Percentiles rank a stretch among this genome's conserved stretches.
Conservation (phyloP, 176 grass and related monocot genomes). For the Elaeis guineensis region DNA sequence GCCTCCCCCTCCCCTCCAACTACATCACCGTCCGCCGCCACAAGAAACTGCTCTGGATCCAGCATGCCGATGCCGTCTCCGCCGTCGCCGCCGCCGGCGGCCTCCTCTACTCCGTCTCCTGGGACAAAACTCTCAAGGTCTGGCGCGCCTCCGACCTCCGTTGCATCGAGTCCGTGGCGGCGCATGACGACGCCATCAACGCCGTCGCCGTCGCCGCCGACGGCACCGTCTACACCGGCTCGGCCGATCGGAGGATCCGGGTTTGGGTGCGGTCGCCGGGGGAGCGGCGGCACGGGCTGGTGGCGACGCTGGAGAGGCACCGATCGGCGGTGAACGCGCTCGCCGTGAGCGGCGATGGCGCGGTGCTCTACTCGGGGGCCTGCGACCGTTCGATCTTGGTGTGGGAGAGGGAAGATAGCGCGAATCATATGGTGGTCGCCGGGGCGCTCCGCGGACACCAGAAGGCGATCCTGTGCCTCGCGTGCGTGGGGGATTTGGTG, state of each 20-base stretch:
- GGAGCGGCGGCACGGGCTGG: constrained; percentile 35
- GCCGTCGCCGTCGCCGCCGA: constrained; percentile 56
- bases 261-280: constrained; percentile 42
- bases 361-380: constrained; percentile 53
- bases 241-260: constrained; percentile 55
- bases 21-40: constrained; percentile 61
- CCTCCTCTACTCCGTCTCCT: constrained; percentile 79
- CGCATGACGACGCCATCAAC: constrained; percentile 90
- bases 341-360: constrained; percentile 35
- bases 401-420: constrained; percentile 90
- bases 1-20: constrained; percentile 72
- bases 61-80: constrained; percentile 63
- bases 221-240: constrained; percentile 70
- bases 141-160: constrained; percentile 61
- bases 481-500: constrained; percentile 45
- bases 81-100: constrained; percentile 39
- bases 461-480: constrained; percentile 65
- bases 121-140: constrained; percentile 90
- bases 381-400: constrained; percentile 69
- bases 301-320: constrained; percentile 58
- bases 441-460: constrained; percentile 57
- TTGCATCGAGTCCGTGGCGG: constrained; percentile 62
- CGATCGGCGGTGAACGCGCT: constrained; percentile 73
- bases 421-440: constrained; percentile 44
- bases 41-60: constrained; percentile 65